phyloP scores from a whole-genome alignment of 495 filamentous ascomycete genomes.

The Collariella sp. region DNA sequence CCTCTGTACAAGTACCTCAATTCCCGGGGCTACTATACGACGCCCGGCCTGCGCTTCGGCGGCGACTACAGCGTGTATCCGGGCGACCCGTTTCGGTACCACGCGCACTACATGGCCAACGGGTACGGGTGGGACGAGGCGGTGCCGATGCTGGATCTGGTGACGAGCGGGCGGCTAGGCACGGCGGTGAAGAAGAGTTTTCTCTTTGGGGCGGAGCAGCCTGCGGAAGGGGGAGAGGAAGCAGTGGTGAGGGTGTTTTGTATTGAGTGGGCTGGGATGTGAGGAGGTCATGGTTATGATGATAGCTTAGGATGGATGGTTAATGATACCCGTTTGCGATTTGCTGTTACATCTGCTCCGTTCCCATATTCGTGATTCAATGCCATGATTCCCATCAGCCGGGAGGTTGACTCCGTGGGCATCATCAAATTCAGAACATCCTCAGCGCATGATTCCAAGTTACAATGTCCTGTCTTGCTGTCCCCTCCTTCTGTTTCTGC shows the following conservation, averaged over 20 bases:
- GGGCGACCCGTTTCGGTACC: constrained; percentile 88
- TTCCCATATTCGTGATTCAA: too few relatives aligned
- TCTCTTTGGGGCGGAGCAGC: constrained; percentile 59
- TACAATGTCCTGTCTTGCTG: too few relatives aligned
- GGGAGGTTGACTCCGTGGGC: too few relatives aligned
- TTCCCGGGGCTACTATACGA: constrained; percentile 69
- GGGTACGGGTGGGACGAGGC: constrained; percentile 78
- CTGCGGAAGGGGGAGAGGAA: not conserved
- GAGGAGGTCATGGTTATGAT: not conserved
- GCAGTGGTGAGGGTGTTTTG: constrained; percentile 25
- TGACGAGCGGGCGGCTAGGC: constrained; percentile 77
- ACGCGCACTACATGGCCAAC: constrained; percentile 80
- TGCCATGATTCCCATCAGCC: too few relatives aligned
- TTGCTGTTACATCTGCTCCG: too few relatives aligned
- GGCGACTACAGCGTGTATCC: constrained; percentile 92
- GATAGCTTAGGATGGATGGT: not conserved
- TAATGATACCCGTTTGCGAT: constrained; percentile 4
- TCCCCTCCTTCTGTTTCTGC: too few relatives aligned
- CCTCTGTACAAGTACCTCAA: constrained; percentile 73
- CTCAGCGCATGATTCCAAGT: too few relatives aligned
- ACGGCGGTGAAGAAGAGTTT: constrained; percentile 96
- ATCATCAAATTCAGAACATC: not conserved
- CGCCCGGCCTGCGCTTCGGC: constrained; percentile 87
- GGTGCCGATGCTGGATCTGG: constrained; percentile 71
- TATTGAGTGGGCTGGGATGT: constrained; percentile 33